These are phyloP conservation scores for Chimonanthus salicifolius DNA, from an alignment of 164 flowering plant species.

Conservation along the genomic window DNA sequence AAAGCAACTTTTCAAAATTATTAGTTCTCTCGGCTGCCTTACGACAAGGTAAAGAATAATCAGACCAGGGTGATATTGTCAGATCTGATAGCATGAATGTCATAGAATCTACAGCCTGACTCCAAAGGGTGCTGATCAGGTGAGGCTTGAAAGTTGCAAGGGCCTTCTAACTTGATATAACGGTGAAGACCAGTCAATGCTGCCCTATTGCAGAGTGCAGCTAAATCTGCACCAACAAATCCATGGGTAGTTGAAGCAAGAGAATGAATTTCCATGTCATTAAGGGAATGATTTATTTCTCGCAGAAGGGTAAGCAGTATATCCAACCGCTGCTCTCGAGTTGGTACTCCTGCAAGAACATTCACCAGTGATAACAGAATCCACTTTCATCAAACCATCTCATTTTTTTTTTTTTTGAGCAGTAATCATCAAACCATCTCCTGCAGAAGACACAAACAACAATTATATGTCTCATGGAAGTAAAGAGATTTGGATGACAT, in stretches of 20 bases:
- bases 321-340: slow-evolving; percentile 72
- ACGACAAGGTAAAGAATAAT: slow-evolving; percentile 5
- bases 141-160: slow-evolving; percentile 1
- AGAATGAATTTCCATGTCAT: slow-evolving; percentile 41
- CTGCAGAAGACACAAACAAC: not conserved
- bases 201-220: slow-evolving; percentile 83
- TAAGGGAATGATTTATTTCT: slow-evolving; percentile 61
- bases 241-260: slow-evolving; percentile 83
- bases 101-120: slow-evolving; percentile 22
- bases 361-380: not conserved
- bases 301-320: slow-evolving; percentile 54
- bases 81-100: slow-evolving; percentile 22
- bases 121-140: slow-evolving; percentile 4
- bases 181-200: slow-evolving; percentile 63
- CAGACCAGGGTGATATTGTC: slow-evolving; percentile 19
- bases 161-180: slow-evolving; percentile 24
- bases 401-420: no score
- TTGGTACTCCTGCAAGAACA: slow-evolving; percentile 79
- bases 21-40: not conserved
- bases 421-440: no score
- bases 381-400: not conserved
- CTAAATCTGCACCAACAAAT: slow-evolving; percentile 94
- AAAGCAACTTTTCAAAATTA: slow-evolving; percentile 7
- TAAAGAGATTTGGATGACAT: no score
- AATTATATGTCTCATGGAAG: not conserved